Conservation (phyloP, 306 rosid species). For the Oemleria cerasiformis region DNA sequence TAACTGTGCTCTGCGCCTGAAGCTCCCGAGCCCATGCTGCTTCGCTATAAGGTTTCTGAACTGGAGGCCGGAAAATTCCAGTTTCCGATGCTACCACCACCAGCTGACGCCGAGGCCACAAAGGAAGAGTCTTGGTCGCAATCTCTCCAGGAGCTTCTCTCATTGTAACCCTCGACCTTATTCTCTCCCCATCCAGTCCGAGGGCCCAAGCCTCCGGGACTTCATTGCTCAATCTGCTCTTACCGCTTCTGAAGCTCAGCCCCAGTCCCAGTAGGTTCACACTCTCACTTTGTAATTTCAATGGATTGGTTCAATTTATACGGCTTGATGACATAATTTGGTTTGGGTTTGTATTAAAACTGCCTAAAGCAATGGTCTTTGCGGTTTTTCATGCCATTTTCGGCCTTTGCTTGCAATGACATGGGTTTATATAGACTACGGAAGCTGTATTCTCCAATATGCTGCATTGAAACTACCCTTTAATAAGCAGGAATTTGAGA, state of each 20-base stretch:
- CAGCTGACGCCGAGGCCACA: conserved; percentile 24
- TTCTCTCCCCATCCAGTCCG: conserved; percentile 22
- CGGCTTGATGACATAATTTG: not conserved
- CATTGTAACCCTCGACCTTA: conserved; percentile 5
- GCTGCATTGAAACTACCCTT: not conserved
- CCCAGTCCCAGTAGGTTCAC: conserved; percentile 40
- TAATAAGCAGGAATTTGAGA: not conserved
- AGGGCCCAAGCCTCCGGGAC: conserved; percentile 39
- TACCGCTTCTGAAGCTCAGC: conserved; percentile 46
- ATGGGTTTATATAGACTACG: not conserved
- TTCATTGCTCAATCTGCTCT: conserved; percentile 56
- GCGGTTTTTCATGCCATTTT: not conserved
- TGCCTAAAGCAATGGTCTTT: not conserved
- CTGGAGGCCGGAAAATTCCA: conserved; percentile 20
- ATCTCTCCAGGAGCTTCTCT: conserved; percentile 42
- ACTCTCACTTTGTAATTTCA: not conserved
- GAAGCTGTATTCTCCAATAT: not conserved
- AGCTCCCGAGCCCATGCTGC: conserved; percentile 43
- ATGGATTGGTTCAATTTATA: not conserved
- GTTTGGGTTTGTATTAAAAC: not conserved
- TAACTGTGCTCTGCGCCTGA: conserved; percentile 41
- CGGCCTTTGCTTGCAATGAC: not conserved
- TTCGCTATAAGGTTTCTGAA: conserved; percentile 31
- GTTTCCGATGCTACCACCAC: conserved; percentile 23
- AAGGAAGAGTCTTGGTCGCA: conserved; percentile 11